Conservation (phyloP, 257 asterid species). For the Salvia miltiorrhiza region DNA sequence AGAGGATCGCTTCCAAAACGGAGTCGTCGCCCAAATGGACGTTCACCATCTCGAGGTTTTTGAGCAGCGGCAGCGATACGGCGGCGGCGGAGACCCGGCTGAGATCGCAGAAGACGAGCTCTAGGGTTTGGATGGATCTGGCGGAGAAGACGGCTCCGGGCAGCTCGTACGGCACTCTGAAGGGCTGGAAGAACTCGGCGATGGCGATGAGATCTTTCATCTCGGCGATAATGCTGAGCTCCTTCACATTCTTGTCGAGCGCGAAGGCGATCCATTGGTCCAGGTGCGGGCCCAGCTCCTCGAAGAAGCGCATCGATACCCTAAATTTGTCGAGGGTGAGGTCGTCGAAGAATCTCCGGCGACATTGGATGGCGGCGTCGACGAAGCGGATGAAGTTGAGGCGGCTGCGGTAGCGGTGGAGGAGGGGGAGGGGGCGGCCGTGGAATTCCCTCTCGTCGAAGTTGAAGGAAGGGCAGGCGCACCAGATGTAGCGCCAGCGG, state of each 20-base stretch:
- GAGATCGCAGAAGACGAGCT: conserved; percentile 30
- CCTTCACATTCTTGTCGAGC: conserved; percentile 22
- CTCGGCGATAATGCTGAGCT: conserved; percentile 20
- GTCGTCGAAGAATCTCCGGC: not conserved
- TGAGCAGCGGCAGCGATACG: conserved; percentile 16
- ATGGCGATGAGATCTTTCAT: conserved; percentile 30
- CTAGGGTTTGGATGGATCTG: conserved; percentile 14
- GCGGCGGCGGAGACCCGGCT: not conserved
- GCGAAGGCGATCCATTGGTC: conserved; percentile 29
- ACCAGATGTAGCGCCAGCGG: conserved; percentile 36
- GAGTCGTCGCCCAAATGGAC: conserved; percentile 20
- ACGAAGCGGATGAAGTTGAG: conserved; percentile 28
- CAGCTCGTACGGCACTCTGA: conserved; percentile 18
- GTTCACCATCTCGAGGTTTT: conserved; percentile 20
- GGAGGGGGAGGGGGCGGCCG: conserved; percentile 18
- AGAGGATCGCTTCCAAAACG: conserved; percentile 9
- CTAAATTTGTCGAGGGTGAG: conserved; percentile 23
- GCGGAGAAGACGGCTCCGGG: conserved; percentile 17
- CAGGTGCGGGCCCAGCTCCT: conserved; percentile 16
- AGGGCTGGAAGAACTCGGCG: conserved; percentile 29
- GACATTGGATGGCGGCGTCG: conserved; percentile 15
- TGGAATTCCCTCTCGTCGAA: conserved; percentile 30
- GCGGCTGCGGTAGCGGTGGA: conserved; percentile 24
- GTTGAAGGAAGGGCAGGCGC: conserved; percentile 13
- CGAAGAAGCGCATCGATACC: conserved; percentile 22